A percentile compares a stretch with the other conserved stretches of the same genome.
Evolutionary conservation across 169 alveolate genomes (phyloP).

Genomic region (Ichthyophthirius multifiliis): DNA sequence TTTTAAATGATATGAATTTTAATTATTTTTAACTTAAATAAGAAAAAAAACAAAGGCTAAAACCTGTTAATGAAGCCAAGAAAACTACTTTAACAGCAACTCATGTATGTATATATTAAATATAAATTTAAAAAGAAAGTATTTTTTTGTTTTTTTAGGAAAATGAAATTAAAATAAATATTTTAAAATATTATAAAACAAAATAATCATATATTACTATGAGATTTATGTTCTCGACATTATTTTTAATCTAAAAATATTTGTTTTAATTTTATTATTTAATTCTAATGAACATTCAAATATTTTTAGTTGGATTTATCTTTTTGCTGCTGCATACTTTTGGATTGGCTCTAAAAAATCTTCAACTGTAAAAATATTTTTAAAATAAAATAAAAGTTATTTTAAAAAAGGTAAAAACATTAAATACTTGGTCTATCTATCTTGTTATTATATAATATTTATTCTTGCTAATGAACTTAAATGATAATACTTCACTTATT

Average conservation of each 20-base stretch:
- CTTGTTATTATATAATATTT: background rate
- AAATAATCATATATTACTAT: background rate
- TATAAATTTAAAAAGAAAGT: too few relatives aligned
- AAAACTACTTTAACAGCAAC: too few relatives aligned
- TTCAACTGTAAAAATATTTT: too few relatives aligned
- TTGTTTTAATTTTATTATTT: background rate
- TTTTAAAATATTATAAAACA: too few relatives aligned
- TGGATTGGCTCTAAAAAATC: background rate
- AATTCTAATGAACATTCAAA: background rate
- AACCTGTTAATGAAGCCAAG: too few relatives aligned
- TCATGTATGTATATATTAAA: too few relatives aligned
- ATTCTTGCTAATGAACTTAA: background rate
- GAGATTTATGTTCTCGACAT: background rate
- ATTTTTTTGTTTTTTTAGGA: too few relatives aligned
- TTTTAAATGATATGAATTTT: too few relatives aligned
- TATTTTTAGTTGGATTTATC: slow-evolving; percentile 6
- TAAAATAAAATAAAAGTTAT: too few relatives aligned
- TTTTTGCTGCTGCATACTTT: background rate
- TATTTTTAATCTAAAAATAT: background rate
- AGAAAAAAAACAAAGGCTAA: too few relatives aligned
- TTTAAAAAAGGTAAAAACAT: background rate
- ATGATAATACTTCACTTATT: background rate
- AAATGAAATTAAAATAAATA: too few relatives aligned
- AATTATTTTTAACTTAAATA: too few relatives aligned
- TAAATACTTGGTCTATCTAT: background rate